Percentiles rank a stretch among this genome's conserved stretches.
phyloP scores from a whole-genome alignment of 2,329 filamentous ascomycete species.

The Colletotrichum abscissum region DNA sequence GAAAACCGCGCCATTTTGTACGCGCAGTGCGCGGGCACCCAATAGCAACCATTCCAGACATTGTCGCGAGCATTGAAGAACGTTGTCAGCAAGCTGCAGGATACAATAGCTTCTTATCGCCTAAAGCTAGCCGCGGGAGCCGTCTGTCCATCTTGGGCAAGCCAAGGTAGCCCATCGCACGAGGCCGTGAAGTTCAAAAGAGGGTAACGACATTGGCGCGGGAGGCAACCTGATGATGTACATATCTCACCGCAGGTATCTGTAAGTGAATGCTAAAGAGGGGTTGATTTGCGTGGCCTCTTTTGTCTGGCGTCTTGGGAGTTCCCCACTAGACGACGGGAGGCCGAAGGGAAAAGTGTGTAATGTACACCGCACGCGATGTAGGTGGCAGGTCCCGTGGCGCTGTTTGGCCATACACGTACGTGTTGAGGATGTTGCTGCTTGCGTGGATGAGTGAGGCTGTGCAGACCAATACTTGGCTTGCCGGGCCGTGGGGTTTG shows the following conservation, averaged over 20 bases:
- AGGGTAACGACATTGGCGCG: background rate
- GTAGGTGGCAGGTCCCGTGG: conserved; percentile 19
- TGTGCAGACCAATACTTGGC: conserved; percentile 23
- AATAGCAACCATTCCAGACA: background rate
- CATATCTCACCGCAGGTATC: background rate
- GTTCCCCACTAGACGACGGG: background rate
- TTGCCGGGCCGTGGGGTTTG: background rate
- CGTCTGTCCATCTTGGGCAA: background rate
- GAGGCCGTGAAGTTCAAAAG: background rate
- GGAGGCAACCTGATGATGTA: conserved; percentile 7
- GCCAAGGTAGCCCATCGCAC: background rate
- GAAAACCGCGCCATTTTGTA: conserved; percentile 3
- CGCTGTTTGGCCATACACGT: conserved; percentile 13
- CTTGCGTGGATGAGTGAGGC: conserved; percentile 37
- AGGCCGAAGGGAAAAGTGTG: background rate
- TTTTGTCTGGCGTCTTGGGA: conserved; percentile 13
- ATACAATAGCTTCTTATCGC: background rate
- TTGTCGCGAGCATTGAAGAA: background rate
- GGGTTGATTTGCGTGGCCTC: conserved; percentile 23
- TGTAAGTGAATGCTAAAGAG: background rate
- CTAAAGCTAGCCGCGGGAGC: background rate
- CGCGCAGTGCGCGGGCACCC: background rate
- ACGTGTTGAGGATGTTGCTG: conserved; percentile 22
- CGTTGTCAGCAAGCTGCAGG: background rate
- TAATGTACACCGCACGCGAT: background rate